Conservation (phyloP, 2,329 filamentous ascomycete genomes). For the Colletotrichum tamarilloi region DNA sequence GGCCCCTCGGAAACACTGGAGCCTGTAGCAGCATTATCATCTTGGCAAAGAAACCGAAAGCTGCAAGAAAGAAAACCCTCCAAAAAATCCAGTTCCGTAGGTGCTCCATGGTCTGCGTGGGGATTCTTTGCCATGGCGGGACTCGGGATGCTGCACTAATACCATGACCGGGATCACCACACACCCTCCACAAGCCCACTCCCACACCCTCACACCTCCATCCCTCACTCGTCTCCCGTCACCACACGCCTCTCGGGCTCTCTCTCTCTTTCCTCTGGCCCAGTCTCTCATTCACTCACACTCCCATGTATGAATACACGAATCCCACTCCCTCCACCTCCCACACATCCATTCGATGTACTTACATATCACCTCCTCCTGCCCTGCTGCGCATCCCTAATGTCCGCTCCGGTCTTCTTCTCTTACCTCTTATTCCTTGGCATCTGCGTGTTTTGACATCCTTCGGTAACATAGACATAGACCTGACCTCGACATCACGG, state of each 20-base stretch:
- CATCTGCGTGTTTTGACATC: conserved; percentile 7
- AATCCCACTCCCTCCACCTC: not conserved
- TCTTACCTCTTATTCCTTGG: conserved; percentile 19
- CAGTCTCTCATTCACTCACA: conserved; percentile 1
- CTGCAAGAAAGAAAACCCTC: not conserved
- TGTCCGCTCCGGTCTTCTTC: not conserved
- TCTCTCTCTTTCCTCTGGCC: not conserved
- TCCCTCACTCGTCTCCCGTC: not conserved
- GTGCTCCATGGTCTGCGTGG: not conserved
- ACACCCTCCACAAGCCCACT: conserved; percentile 5
- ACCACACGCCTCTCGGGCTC: not conserved
- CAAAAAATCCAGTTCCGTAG: not conserved
- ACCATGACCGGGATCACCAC: not conserved
- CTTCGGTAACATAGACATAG: not conserved
- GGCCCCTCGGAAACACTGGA: conserved; percentile 15
- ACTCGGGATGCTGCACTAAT: conserved; percentile 17
- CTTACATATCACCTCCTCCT: conserved; percentile 25
- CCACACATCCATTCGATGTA: conserved; percentile 11
- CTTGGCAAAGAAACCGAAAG: conserved; percentile 25
- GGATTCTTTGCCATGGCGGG: conserved; percentile 21
- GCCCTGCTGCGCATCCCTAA: conserved; percentile 24
- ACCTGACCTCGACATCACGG: not conserved
- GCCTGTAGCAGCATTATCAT: not conserved
- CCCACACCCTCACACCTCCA: not conserved
- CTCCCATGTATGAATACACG: not conserved